Evolutionary conservation across 176 grass and related monocot species (phyloP), one percentile per base, ranked within the genome.

Genomic region (Phyllostachys edulis): DNA sequence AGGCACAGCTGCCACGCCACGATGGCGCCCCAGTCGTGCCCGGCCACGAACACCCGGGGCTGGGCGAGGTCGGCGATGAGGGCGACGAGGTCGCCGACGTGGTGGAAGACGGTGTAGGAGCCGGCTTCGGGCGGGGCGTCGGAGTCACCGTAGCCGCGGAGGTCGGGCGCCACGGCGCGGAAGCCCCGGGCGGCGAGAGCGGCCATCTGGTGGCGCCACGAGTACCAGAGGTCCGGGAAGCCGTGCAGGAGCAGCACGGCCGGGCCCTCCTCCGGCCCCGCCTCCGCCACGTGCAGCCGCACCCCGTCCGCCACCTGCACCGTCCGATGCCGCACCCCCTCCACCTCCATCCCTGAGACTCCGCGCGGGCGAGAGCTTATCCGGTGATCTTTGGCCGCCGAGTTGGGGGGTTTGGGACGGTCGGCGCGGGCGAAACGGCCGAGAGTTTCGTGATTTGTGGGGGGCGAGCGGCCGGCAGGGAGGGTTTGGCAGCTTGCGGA

Each of bases 221-320:
- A 78, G 86, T 93, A 96, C 94, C 94, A 96, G 44, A 93, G 86
- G 89, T 96, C 94, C 63, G 94, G 91, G 91, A 96, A 96, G 77
- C 94, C 94, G 73, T 96, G 94, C 8, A 96, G 5, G 29, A 96
- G 75, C 38, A 96, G 71, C 72, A 91, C 89, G 14, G 69, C 77
- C 2, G 86, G 86, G 27, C 67, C 77, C 7, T 27, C 82, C 36
- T 82, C 86, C 39, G 90, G 88, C 2, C 94, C 94, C 24, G 76
- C 63, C 91, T 96, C 94, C 67, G 89, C 91, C 74, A 96, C 86
- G 81, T 96, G 94, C 51, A 96, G 69, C 4, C 80, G 87, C 62
- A 96, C 70, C 2, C 93, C 88, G 44, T 65, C 82, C 14, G 76
- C 90, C 80, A 82, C 68, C 56, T 87, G 77, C 77, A 96, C 86